phyloP scores from a whole-genome alignment of 1,284 basidiomycete species.

The Ceratobasidium sp. region DNA sequence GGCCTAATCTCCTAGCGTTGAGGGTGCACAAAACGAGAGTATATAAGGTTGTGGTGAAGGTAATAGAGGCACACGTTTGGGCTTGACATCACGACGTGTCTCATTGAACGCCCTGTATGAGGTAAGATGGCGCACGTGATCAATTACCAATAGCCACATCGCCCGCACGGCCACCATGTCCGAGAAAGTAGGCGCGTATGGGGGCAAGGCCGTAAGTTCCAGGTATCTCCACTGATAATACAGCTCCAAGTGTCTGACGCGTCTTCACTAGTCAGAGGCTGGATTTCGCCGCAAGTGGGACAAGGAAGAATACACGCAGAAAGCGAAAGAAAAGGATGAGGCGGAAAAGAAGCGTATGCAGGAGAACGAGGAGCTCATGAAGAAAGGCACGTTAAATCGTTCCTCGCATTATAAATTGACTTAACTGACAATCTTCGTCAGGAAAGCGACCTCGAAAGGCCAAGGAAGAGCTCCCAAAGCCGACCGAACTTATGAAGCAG shows the following conservation, averaged over 20 bases:
- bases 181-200: conserved; percentile 69
- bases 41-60: conserved; percentile 9
- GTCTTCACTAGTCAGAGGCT: conserved; percentile 20
- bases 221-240: neutral
- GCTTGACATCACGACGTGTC: conserved; percentile 45
- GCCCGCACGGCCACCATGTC: conserved; percentile 60
- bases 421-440: conserved; percentile 53
- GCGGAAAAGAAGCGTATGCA: conserved; percentile 84
- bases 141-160: neutral
- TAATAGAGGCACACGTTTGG: conserved; percentile 14
- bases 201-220: conserved; percentile 61
- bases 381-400: conserved; percentile 68
- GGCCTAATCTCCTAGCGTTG: conserved; percentile 7
- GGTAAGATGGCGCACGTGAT: conserved; percentile 32
- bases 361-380: conserved; percentile 83
- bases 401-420: conserved; percentile 20
- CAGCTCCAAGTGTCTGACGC: neutral
- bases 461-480: conserved; percentile 78
- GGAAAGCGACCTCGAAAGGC: conserved; percentile 79
- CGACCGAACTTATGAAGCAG: conserved; percentile 88
- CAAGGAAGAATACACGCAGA: conserved; percentile 81
- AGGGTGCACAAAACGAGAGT: conserved; percentile 8
- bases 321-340: conserved; percentile 76
- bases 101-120: conserved; percentile 11
- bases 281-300: conserved; percentile 78